A percentile compares a stretch with the other conserved stretches of the same genome.
Evolutionary conservation across 2,329 filamentous ascomycete genomes (phyloP).

Genomic region (Claviceps sp.): DNA sequence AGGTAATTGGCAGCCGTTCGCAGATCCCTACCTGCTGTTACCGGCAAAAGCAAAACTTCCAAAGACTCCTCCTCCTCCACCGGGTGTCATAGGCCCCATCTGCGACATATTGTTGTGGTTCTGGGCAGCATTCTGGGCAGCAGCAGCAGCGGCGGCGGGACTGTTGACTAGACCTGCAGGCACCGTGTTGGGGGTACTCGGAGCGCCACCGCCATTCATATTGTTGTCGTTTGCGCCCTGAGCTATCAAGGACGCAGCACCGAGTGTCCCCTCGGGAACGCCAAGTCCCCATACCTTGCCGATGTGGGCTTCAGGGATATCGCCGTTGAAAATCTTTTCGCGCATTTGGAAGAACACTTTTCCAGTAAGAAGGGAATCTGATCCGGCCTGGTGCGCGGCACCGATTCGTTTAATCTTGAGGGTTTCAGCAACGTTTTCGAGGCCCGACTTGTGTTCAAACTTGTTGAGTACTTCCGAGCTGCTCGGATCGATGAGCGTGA

Average conservation of each 20-base stretch:
- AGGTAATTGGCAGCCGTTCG: slow-evolving; percentile 5
- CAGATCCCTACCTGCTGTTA: slow-evolving; percentile 20
- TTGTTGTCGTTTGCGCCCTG: slow-evolving; percentile 24
- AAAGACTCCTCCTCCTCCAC: slow-evolving; percentile 61
- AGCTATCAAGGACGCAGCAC: slow-evolving; percentile 20
- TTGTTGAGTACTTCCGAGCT: slow-evolving; percentile 66
- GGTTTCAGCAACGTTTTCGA: slow-evolving; percentile 88
- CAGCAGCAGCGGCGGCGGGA: slow-evolving; percentile 19
- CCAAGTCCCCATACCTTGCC: slow-evolving; percentile 92
- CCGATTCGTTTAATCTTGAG: slow-evolving; percentile 83
- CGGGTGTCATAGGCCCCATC: slow-evolving; percentile 65
- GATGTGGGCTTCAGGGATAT: slow-evolving; percentile 67
- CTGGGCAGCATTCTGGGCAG: slow-evolving; percentile 28
- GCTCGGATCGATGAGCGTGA: slow-evolving; percentile 48
- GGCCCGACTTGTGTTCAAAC: slow-evolving; percentile 78
- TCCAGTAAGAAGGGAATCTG: slow-evolving; percentile 84
- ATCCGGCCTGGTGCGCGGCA: slow-evolving; percentile 81
- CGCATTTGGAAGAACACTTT: slow-evolving; percentile 91
- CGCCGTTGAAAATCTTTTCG: slow-evolving; percentile 73
- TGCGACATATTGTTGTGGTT: slow-evolving; percentile 42
- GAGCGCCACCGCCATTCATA: slow-evolving; percentile 26
- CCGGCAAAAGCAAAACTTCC: slow-evolving; percentile 52
- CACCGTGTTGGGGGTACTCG: slow-evolving; percentile 57
- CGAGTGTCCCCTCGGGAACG: slow-evolving; percentile 43
- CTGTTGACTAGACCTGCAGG: slow-evolving; percentile 33